Base-by-base conservation (phyloP, 1,284 basidiomycete species). In the Puccinia brachypodii region DNA sequence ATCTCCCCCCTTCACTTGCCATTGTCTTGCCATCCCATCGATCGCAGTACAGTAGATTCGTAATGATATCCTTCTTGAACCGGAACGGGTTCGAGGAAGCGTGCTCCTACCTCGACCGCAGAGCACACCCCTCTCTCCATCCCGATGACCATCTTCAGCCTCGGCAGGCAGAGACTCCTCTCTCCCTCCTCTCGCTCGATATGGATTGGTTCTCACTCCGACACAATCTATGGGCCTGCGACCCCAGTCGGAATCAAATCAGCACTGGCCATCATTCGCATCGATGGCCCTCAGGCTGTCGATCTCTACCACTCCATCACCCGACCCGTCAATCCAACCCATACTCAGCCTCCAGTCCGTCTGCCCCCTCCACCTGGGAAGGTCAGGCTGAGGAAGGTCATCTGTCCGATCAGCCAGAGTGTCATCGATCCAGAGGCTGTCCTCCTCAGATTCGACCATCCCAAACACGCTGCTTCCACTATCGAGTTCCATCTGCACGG, bases 401-500 rank as follows among this genome's bases (percentile, higher is more conserved):
- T 92, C 1, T 90, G 93, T 84, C 92, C 93, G 0, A 85, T 86
- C 16, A 90, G 88, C 0, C 86, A 87, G 7, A 90, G 92, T 80
- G 86, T 89, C 25, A 88, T 96, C n/a, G 94, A 96, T 84, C 91
- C 53, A 83, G 40, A n/a, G 75, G 28, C 69, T 64, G 14, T 56
- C 72, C 22, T 56, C 73, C 19, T 72, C 3, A n/a, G 53, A 60
- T 76, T 80, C 69, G 50, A 68, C 31, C 80, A 77, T 64, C 72
- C 42, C 7, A 8, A 14, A 22, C 33, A 40, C 56, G 28, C 53
- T 14, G 8, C 6, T 42, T 76, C 42, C 66, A 91, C 92, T n/a
- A 85, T 96, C 7, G 94, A 96, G 85, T 87, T 96, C 47, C 94
- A 96, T 86, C 88, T 94, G 38, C 94, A 96, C 85, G 95, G 94